These are phyloP conservation scores for Acer negundo DNA, from an alignment of 345 rosid genomes.

Conservation along the genomic window DNA sequence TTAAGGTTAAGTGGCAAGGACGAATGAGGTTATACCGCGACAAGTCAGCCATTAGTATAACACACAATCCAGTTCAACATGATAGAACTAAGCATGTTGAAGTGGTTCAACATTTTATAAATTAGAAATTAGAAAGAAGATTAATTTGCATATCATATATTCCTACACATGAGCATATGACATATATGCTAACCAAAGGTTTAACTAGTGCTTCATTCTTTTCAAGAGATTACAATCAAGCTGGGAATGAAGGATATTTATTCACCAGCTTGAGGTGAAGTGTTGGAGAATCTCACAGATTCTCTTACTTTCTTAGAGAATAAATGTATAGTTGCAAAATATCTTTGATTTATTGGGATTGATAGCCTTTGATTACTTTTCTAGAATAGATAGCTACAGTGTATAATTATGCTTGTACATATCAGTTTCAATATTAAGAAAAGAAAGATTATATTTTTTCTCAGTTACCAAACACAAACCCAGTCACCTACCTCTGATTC, in stretches of 20 bases:
- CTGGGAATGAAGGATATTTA: neutral
- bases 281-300: neutral
- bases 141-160: neutral
- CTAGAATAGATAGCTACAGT: no score
- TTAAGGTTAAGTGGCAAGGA: neutral
- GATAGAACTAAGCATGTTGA: neutral
- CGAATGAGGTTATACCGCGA: neutral
- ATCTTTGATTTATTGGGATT: no score
- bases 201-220: neutral
- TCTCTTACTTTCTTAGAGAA: neutral
- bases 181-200: neutral
- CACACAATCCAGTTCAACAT: neutral
- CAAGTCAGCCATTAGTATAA: neutral
- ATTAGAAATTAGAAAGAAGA: neutral
- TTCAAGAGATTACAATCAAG: neutral
- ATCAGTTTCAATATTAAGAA: no score
- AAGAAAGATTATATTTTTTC: no score
- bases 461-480: no score
- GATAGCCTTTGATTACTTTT: no score
- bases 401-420: no score
- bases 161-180: no score
- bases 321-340: no score
- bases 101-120: neutral
- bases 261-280: no score
- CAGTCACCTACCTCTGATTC: no score